These are phyloP conservation scores for Chenopodium suecicum DNA, from an alignment of 148 eudicot genomes.

Conservation along the genomic window DNA sequence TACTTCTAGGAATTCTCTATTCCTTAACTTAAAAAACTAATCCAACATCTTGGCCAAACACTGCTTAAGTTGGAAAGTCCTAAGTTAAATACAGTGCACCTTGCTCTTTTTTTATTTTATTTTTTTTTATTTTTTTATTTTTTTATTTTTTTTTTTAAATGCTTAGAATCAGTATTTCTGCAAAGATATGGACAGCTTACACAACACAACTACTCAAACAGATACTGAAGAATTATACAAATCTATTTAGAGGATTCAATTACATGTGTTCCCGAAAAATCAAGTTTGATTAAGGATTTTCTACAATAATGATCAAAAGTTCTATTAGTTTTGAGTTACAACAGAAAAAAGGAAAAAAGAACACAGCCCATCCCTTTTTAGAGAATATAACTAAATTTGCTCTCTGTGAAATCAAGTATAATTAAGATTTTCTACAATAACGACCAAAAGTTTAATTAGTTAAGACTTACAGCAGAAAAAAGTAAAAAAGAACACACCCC, in stretches of 20 bases:
- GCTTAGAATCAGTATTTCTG: neutral
- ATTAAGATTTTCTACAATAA: neutral
- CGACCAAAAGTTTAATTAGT: neutral
- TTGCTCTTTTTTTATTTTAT: neutral
- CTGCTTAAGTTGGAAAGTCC: neutral
- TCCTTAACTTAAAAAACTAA: too few species aligned
- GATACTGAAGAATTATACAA: neutral
- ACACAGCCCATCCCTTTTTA: constrained; percentile 46
- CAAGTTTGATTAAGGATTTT: neutral
- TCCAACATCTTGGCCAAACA: too few species aligned
- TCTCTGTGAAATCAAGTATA: neutral
- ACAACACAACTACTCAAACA: neutral
- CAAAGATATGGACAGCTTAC: neutral
- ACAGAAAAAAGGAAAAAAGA: constrained; percentile 7
- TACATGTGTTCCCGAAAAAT: neutral
- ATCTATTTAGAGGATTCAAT: neutral
- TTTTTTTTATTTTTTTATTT: too few species aligned
- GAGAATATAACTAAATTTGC: neutral
- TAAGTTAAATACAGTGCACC: neutral
- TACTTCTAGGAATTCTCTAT: neutral
- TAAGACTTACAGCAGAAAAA: neutral
- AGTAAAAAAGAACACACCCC: constrained; percentile 50
- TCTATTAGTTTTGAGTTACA: neutral
- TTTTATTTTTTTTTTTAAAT: too few species aligned
- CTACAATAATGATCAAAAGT: neutral